These are phyloP conservation scores for Solanum appendiculatum DNA, from an alignment of 257 asterid genomes.

Conservation along the genomic window DNA sequence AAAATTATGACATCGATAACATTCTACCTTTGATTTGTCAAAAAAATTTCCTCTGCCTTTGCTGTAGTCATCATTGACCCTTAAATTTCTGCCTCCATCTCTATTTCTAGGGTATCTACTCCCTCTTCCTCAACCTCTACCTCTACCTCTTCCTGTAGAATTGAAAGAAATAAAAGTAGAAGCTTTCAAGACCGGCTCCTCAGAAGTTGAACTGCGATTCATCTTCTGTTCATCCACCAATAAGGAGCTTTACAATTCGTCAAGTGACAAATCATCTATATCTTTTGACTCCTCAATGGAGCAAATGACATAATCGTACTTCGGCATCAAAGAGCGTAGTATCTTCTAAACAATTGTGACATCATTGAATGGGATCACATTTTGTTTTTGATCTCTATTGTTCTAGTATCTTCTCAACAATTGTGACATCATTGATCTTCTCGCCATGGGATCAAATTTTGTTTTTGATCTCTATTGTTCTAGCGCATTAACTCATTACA, in stretches of 20 bases:
- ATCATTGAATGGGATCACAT: background rate
- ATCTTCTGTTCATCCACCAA: background rate
- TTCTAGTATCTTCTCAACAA: too few species aligned
- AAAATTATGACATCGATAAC: too few species aligned
- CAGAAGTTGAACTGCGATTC: background rate
- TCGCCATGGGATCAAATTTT: too few species aligned
- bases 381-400: too few species aligned
- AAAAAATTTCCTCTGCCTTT: too few species aligned
- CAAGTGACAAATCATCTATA: background rate
- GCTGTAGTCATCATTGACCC: too few species aligned
- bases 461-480: too few species aligned
- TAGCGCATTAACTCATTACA: background rate
- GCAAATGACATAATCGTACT: background rate
- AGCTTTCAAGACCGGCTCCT: background rate
- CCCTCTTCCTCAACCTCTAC: too few species aligned
- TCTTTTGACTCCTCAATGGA: background rate
- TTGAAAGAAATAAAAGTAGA: background rate
- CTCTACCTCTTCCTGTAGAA: background rate
- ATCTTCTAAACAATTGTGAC: background rate
- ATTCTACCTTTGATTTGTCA: background rate
- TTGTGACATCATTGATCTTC: too few species aligned
- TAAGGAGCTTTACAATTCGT: background rate
- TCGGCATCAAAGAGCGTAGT: too few species aligned
- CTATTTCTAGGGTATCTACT: too few species aligned
- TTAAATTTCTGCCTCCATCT: too few species aligned